Evolutionary conservation across 1,139 yeast genomes (phyloP).

Genomic region (Barnettozyma hawaiiensis): DNA sequence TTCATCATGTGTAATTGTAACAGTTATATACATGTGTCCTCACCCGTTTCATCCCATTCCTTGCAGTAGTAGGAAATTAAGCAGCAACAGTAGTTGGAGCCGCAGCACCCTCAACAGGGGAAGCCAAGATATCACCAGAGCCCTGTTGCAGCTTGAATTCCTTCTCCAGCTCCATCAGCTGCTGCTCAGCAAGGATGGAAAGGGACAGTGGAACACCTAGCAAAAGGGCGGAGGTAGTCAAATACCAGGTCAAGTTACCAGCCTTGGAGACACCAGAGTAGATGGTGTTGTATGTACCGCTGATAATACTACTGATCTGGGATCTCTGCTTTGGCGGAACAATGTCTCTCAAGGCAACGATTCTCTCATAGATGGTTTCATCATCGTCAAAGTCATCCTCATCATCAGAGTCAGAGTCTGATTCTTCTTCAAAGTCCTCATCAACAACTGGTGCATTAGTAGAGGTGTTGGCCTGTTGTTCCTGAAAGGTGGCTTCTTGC

Average conservation of each 20-base stretch:
- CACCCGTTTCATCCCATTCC: not conserved
- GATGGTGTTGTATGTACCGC: slow-evolving; percentile 35
- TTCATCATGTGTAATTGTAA: slow-evolving; percentile 2
- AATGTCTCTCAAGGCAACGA: slow-evolving; percentile 86
- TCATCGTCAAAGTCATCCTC: slow-evolving; percentile 74
- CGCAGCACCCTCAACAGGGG: slow-evolving; percentile 35
- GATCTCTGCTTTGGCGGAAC: slow-evolving; percentile 83
- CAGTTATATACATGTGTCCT: slow-evolving; percentile 5
- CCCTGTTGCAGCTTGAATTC: slow-evolving; percentile 84
- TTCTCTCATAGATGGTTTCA: slow-evolving; percentile 82
- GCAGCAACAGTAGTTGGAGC: slow-evolving; percentile 22
- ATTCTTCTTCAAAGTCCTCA: slow-evolving; percentile 36
- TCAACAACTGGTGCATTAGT: slow-evolving; percentile 25
- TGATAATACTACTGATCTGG: slow-evolving; percentile 32
- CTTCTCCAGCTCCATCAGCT: slow-evolving; percentile 89
- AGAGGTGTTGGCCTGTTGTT: slow-evolving; percentile 24
- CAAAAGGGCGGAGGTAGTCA: slow-evolving; percentile 77
- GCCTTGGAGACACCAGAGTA: slow-evolving; percentile 48
- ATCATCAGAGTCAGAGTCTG: slow-evolving; percentile 55
- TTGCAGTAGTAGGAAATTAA: not conserved
- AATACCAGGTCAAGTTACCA: slow-evolving; percentile 78
- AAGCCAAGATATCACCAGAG: slow-evolving; percentile 77
- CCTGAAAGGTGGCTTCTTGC: slow-evolving; percentile 36
- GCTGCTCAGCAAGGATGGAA: slow-evolving; percentile 88
- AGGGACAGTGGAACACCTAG: slow-evolving; percentile 91